Evolutionary conservation across 2,329 filamentous ascomycete genomes (phyloP), one percentile per base, ranked within the genome.

Genomic region (Venturia nashicola): DNA sequence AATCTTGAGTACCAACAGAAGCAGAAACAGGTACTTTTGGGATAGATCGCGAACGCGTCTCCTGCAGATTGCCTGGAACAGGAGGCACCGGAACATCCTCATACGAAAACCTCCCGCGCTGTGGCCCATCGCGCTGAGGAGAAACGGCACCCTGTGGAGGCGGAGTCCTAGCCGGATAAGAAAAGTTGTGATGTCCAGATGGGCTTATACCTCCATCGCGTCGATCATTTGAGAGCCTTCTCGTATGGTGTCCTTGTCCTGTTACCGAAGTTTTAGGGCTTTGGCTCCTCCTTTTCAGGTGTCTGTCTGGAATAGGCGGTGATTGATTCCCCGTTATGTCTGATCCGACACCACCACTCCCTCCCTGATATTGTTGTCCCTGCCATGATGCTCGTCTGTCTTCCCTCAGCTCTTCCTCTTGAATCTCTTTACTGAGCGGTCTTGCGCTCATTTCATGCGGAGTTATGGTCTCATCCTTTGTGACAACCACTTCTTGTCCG

Each of bases 181-280:
- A 63, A 34, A 63, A 63, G 18, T 63, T 63, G 5, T 63, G 61
- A 39, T 42, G 61, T 51, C 42, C 36, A 43, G 60, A 32, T 27
- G 48, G 42, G 16, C 43, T 39, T 27, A 44, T 32, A 46, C 14
- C 46, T 18, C 27, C 61, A 42, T 46, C 34, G 11, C 59, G 36
- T 18, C 36, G 16, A 12, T 39, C 36, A 7, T 57, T 34, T 9
- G 46, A 39, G 5, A 44, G n/a, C 16, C 39, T 34, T 57, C 51
- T 57, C 9, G 44, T 27, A 43, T 39, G 60, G 39, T 62, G 32
- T 18, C 42, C 60, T 11, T 57, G 51, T 36, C 14, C 51, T 16
- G 32, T 18, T 34, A 14, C 18, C 14, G 16, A 5, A 39, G 20
- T 48, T 9, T 55, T 40, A 16, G 61, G 61, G 43, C 61, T 63